These are phyloP conservation scores for Apiospora arundinis DNA, from an alignment of 2,329 filamentous ascomycete genomes.

Conservation along the genomic window DNA sequence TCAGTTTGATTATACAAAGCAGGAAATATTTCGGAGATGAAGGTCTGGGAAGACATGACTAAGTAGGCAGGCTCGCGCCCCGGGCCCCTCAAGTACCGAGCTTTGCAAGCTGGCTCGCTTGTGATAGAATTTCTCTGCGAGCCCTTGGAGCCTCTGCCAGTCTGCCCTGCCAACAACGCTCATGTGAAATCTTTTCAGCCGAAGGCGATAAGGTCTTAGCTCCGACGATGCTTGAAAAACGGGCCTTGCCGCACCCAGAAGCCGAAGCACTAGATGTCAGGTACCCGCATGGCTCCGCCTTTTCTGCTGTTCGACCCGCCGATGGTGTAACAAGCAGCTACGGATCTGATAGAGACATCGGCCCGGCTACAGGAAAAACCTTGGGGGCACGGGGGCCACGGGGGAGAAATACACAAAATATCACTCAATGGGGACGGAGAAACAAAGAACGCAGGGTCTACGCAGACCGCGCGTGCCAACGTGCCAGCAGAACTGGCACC, in stretches of 20 bases:
- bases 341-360: conserved; percentile 15
- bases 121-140: neutral
- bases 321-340: conserved; percentile 1
- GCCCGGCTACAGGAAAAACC: neutral
- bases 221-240: conserved; percentile 1
- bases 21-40: conserved; percentile 17
- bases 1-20: neutral
- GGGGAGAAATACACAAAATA: neutral
- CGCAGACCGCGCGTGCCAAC: neutral
- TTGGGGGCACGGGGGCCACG: neutral
- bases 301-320: neutral
- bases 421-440: neutral
- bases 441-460: neutral
- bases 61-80: neutral
- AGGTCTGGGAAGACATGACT: neutral
- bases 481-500: neutral
- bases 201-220: conserved; percentile 9
- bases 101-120: neutral
- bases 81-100: neutral
- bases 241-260: neutral
- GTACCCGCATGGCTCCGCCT: neutral
- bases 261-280: conserved; percentile 7
- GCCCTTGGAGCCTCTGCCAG: too few relatives aligned
- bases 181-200: neutral
- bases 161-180: too few relatives aligned